Evolutionary conservation across 2,329 filamentous ascomycete species (phyloP).

Genomic region (Fusarium brevicatenulatum): DNA sequence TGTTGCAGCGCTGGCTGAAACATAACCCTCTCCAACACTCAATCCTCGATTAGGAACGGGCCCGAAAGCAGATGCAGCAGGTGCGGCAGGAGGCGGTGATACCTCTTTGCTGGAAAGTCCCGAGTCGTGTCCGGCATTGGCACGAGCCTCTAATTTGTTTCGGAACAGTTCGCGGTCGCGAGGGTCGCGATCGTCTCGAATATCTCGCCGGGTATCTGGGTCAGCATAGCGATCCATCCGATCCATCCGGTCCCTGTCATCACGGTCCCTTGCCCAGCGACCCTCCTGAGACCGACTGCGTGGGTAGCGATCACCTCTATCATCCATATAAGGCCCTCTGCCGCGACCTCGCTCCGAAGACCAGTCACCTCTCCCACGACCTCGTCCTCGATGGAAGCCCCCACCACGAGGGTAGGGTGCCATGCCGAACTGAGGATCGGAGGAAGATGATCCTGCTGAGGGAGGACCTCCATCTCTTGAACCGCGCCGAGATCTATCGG

Average conservation of each 20-base stretch:
- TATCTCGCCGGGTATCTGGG: conserved; percentile 54
- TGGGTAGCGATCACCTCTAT: conserved; percentile 69
- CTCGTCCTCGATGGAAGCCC: conserved; percentile 65
- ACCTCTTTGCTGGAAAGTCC: conserved; percentile 60
- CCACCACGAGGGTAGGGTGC: conserved; percentile 65
- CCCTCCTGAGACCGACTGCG: conserved; percentile 74
- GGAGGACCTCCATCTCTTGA: conserved; percentile 77
- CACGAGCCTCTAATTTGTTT: conserved; percentile 60
- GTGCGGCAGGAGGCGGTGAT: conserved; percentile 67
- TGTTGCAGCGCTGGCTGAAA: conserved; percentile 47
- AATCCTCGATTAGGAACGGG: conserved; percentile 61
- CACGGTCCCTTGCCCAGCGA: conserved; percentile 65
- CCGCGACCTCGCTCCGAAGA: conserved; percentile 62
- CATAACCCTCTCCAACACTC: conserved; percentile 47
- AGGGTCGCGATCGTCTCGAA: conserved; percentile 59
- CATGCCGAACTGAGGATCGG: conserved; percentile 70
- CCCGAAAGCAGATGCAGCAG: conserved; percentile 68
- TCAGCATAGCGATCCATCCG: conserved; percentile 56
- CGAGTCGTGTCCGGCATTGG: conserved; percentile 59
- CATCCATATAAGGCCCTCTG: conserved; percentile 66
- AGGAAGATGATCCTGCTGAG: conserved; percentile 76
- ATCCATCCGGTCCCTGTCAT: conserved; percentile 62
- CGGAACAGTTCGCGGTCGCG: conserved; percentile 59
- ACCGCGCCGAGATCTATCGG: conserved; percentile 72
- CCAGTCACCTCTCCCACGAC: conserved; percentile 58